phyloP scores from a whole-genome alignment of 352 stramenopile species.

The Phytophthora syringae region DNA sequence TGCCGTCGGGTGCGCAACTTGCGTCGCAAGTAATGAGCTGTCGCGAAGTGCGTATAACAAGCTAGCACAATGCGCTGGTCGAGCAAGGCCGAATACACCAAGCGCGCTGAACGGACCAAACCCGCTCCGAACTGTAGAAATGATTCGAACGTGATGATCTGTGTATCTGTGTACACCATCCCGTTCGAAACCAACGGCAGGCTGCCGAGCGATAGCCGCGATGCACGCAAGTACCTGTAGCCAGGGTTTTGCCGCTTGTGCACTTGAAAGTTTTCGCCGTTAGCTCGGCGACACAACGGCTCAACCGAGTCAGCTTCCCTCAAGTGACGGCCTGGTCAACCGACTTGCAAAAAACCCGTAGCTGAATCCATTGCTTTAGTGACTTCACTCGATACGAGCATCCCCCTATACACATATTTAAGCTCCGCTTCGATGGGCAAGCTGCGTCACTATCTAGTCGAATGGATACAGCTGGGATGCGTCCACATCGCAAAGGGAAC shows the following conservation, averaged over 20 bases:
- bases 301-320: slow-evolving; percentile 17
- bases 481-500: slow-evolving; percentile 21
- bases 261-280: neutral
- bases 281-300: slow-evolving; percentile 7
- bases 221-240: neutral
- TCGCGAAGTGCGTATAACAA: neutral
- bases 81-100: slow-evolving; percentile 19
- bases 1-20: neutral
- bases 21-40: slow-evolving; percentile 1
- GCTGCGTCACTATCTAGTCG: slow-evolving; percentile 11
- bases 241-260: neutral
- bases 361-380: slow-evolving; percentile 16
- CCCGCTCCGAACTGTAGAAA: slow-evolving; percentile 13
- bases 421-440: too few species aligned
- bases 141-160: slow-evolving; percentile 22
- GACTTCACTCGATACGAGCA: slow-evolving; percentile 11
- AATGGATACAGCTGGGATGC: slow-evolving; percentile 35
- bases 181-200: slow-evolving; percentile 26
- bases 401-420: too few species aligned
- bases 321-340: neutral
- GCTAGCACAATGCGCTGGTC: neutral
- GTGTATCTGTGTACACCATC: slow-evolving; percentile 23
- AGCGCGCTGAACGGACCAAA: too few species aligned
- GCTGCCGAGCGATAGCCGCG: slow-evolving; percentile 4
- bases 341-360: slow-evolving; percentile 12